These are phyloP conservation scores for Penicillium polonicum DNA, from an alignment of 2,329 filamentous ascomycete genomes.

Conservation along the genomic window DNA sequence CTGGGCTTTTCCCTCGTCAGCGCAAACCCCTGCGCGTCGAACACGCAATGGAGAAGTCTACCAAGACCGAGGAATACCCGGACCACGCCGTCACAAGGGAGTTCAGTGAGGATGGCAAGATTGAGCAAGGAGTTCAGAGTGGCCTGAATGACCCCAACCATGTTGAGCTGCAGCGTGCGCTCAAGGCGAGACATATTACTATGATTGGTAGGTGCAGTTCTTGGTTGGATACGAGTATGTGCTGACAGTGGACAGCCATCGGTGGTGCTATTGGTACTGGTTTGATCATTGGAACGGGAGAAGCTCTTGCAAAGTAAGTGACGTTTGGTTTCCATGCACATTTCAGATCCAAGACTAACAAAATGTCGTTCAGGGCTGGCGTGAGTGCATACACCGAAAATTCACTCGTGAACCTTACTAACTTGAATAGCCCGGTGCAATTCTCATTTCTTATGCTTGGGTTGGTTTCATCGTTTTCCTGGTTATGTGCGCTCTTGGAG, in stretches of 20 bases:
- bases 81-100: conserved; percentile 21
- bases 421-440: conserved; percentile 37
- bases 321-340: not conserved
- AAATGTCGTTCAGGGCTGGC: conserved; percentile 31
- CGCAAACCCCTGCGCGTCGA: not conserved
- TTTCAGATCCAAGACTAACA: conserved; percentile 13
- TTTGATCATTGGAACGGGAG: conserved; percentile 43
- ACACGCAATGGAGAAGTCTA: conserved; percentile 13
- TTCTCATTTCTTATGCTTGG: conserved; percentile 46
- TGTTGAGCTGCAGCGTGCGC: conserved; percentile 42
- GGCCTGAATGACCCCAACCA: conserved; percentile 28
- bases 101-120: conserved; percentile 16
- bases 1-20: not conserved
- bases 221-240: not conserved
- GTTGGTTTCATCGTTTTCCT: conserved; percentile 65
- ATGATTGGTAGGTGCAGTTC: conserved; percentile 39
- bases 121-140: conserved; percentile 21
- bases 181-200: conserved; percentile 43
- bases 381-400: conserved; percentile 27
- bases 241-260: conserved; percentile 33
- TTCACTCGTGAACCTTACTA: not conserved
- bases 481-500: conserved; percentile 77
- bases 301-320: conserved; percentile 38
- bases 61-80: conserved; percentile 18
- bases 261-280: conserved; percentile 47